Conservation (phyloP, 805 yeast species). For the Torulaspora microellipsoides region DNA sequence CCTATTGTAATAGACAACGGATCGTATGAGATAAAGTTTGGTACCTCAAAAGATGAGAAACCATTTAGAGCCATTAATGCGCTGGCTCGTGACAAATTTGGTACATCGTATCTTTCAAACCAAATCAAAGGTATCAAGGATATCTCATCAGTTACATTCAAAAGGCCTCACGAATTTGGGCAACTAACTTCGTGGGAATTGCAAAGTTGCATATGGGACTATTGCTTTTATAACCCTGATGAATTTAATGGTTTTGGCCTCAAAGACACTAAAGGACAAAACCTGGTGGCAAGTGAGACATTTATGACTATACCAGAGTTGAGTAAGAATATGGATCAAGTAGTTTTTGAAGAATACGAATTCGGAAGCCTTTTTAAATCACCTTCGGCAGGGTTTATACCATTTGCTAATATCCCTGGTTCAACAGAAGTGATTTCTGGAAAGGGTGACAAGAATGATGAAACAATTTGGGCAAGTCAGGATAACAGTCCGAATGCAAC, state of each 20-base stretch:
- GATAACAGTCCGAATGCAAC: neutral
- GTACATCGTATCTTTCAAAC: slow-evolving; percentile 67
- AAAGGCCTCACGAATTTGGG: slow-evolving; percentile 85
- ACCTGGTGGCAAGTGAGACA: slow-evolving; percentile 70
- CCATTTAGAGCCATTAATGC: slow-evolving; percentile 63
- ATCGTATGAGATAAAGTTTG: slow-evolving; percentile 72
- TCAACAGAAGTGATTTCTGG: slow-evolving; percentile 18
- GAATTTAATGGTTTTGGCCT: slow-evolving; percentile 42
- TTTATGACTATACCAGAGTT: slow-evolving; percentile 79
- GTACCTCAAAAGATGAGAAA: slow-evolving; percentile 37
- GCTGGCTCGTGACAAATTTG: slow-evolving; percentile 70
- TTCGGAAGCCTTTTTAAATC: slow-evolving; percentile 66
- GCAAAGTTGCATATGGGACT: slow-evolving; percentile 88
- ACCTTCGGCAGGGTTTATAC: slow-evolving; percentile 55
- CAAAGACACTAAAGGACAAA: slow-evolving; percentile 44
- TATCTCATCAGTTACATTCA: slow-evolving; percentile 64
- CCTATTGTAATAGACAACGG: slow-evolving; percentile 82
- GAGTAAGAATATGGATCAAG: slow-evolving; percentile 82
- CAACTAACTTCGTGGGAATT: slow-evolving; percentile 88
- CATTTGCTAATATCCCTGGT: slow-evolving; percentile 45
- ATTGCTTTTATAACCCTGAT: slow-evolving; percentile 49
- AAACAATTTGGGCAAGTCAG: neutral
- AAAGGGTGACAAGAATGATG: slow-evolving; percentile 16
- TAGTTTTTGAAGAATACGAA: slow-evolving; percentile 90
- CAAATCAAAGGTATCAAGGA: slow-evolving; percentile 61